phyloP scores from a whole-genome alignment of 106 monocot genomes.

The Allium sativum region DNA sequence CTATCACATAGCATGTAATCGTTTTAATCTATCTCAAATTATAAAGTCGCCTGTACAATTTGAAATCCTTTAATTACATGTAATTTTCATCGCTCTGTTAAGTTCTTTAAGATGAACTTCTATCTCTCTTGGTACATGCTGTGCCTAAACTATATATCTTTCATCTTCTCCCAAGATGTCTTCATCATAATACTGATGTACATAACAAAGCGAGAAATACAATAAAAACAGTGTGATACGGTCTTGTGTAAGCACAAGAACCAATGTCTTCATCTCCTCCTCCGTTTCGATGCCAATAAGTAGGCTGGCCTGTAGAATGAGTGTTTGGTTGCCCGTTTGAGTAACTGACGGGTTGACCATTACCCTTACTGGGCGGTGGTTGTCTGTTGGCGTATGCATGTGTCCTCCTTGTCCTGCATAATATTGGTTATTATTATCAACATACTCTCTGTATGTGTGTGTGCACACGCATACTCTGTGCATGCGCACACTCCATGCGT shows the following conservation, averaged over 20 bases:
- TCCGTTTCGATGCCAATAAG: slow-evolving; percentile 2
- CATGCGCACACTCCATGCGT: too few relatives aligned
- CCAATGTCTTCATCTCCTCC: slow-evolving; percentile 5
- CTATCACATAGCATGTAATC: too few relatives aligned
- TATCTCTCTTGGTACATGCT: not conserved
- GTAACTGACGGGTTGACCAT: slow-evolving; percentile 1
- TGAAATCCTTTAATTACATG: too few relatives aligned
- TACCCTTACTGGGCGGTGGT: not conserved
- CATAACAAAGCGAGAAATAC: slow-evolving; percentile 1
- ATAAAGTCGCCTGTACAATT: too few relatives aligned
- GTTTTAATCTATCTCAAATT: too few relatives aligned
- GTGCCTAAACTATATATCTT: not conserved
- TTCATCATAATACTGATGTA: not conserved
- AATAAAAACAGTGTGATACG: not conserved
- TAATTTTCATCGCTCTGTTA: too few relatives aligned
- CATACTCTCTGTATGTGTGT: too few relatives aligned
- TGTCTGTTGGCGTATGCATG: not conserved
- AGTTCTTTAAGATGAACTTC: too few relatives aligned
- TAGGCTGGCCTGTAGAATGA: slow-evolving; percentile 4
- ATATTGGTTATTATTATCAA: too few relatives aligned
- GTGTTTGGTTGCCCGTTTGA: slow-evolving; percentile 1
- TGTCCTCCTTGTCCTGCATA: slow-evolving; percentile 4
- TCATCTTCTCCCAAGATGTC: not conserved
- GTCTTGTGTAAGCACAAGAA: slow-evolving; percentile 7
- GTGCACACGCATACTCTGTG: too few relatives aligned